A percentile compares a stretch with the other conserved stretches of the same genome.
phyloP scores from a whole-genome alignment of 768 basidiomycete species.

The Leucosporidium creatinivorum region DNA sequence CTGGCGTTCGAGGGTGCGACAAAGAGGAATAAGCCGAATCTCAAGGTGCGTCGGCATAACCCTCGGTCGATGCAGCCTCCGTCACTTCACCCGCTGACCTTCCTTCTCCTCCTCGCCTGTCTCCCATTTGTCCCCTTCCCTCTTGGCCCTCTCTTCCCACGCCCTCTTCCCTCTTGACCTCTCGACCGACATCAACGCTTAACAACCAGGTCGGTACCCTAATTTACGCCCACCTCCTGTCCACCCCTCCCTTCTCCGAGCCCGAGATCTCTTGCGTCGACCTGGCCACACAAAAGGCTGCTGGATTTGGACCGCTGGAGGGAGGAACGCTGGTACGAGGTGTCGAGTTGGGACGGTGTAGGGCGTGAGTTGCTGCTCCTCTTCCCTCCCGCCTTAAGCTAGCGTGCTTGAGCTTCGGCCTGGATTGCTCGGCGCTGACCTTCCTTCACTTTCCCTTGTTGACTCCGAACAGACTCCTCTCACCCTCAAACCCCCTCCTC shows the following conservation, averaged over 20 bases:
- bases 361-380: conserved; percentile 54
- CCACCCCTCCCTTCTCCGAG: conserved; percentile 96
- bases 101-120: neutral
- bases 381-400: neutral
- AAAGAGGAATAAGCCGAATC: conserved; percentile 84
- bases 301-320: conserved; percentile 88
- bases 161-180: neutral
- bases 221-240: conserved; percentile 82
- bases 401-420: conserved; percentile 7
- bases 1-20: conserved; percentile 94
- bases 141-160: neutral
- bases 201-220: conserved; percentile 68
- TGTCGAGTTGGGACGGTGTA: conserved; percentile 68
- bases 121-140: too few species aligned
- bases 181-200: conserved; percentile 12
- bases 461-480: conserved; percentile 55
- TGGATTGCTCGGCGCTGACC: neutral
- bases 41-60: conserved; percentile 56
- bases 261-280: conserved; percentile 96
- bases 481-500: conserved; percentile 73
- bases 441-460: neutral
- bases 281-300: conserved; percentile 80
- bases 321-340: conserved; percentile 75
- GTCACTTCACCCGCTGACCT: neutral
- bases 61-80: too few species aligned